Base-by-base conservation (phyloP, 2,329 filamentous ascomycete genomes). In the Phialemoniopsis sp. region DNA sequence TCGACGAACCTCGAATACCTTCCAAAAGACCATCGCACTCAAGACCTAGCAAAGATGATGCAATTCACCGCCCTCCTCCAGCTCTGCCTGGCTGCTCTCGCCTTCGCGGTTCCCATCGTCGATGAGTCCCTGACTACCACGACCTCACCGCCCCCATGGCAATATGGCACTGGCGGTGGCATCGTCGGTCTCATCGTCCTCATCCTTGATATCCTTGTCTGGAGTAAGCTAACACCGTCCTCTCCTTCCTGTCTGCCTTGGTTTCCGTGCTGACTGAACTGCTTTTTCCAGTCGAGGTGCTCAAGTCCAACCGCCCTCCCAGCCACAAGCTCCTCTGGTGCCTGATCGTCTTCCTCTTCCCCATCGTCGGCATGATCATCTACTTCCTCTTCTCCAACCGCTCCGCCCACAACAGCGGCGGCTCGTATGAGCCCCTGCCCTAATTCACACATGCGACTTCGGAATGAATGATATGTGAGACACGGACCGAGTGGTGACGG, bases 381-480 rank as follows among this genome's bases (percentile, higher is more conserved):
- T 84, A 83, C 62, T 83, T 68, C 55, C 60, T 84, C 38, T 82
- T 83, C 62, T 80, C 78, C 34, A 76, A 83, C 62, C 75, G 79
- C 37, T 62, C 65, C 32, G 63, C 68, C 19, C 76, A 81, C 57
- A 75, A 70, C 55, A 63, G 63, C 29, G 65, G 66, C 32, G 58
- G 21, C 64, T 70, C 69, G n/a, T 81, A 82, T 51, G 76, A 81
- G 59, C 57, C 72, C 19, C 59, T 76, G 37, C 50, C 52, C 28
- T 37, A 31, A 15, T 5, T 16, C 30, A 13, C 5, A 32, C 5
- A n/a, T 32, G 30, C 13, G 30, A 13, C 30, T n/a, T 29, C 28
- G 28, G 28, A n/a, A n/a, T n/a, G n/a, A n/a, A n/a, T n/a, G n/a
- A n/a, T n/a, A n/a, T n/a, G n/a, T n/a, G n/a, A n/a, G n/a, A n/a